Percentiles rank a stretch among this genome's conserved stretches.
These are phyloP conservation scores for Kazachstania sp. DNA, from an alignment of 1,139 yeast genomes.

Conservation along the genomic window DNA sequence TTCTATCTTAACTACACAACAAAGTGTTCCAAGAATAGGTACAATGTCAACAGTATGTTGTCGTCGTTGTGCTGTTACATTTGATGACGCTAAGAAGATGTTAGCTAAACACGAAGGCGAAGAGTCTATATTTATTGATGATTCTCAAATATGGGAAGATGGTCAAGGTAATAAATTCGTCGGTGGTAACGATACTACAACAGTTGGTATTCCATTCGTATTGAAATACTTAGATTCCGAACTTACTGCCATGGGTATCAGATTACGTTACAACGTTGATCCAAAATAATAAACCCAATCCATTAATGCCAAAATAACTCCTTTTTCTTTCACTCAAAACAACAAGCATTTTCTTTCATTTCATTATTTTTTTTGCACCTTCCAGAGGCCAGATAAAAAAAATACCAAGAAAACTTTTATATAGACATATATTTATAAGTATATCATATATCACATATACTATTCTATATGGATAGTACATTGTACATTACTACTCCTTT, in stretches of 20 bases:
- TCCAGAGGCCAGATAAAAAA: background rate
- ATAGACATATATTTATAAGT: background rate
- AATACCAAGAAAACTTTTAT: background rate
- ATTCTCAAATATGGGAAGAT: conserved; percentile 92
- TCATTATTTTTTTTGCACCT: background rate
- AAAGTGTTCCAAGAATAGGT: conserved; percentile 87
- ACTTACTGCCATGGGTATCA: conserved; percentile 96
- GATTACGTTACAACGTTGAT: conserved; percentile 74
- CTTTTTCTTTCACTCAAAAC: no score
- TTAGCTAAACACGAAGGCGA: conserved; percentile 33
- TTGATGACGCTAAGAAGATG: conserved; percentile 38
- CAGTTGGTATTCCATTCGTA: conserved; percentile 95
- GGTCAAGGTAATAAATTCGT: conserved; percentile 86
- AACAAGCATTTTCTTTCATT: background rate
- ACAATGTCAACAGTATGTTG: conserved; percentile 71
- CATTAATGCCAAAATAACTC: background rate
- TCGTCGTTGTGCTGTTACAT: conserved; percentile 77
- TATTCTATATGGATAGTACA: no score
- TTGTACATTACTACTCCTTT: no score
- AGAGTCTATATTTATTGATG: conserved; percentile 45
- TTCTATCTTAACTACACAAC: conserved; percentile 78
- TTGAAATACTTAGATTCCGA: conserved; percentile 92
- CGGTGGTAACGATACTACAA: conserved; percentile 88
- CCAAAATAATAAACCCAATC: conserved; percentile 35
- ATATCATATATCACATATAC: no score